Base-by-base conservation (phyloP, 306 rosid species). In the Cucurbita pepo region DNA sequence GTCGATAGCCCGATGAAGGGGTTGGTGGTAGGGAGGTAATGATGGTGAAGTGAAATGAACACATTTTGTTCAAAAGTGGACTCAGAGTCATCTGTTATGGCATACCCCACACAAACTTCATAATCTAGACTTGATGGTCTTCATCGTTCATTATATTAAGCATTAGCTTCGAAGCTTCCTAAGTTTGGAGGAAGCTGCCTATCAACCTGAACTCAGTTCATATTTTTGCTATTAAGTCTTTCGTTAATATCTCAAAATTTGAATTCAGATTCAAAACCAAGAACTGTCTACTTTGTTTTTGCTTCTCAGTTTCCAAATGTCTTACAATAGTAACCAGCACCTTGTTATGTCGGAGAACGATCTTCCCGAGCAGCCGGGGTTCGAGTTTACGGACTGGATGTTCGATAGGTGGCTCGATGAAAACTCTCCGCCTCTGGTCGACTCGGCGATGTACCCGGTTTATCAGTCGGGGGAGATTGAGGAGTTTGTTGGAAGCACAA, bases 151-250 rank as follows among this genome's bases (percentile, higher is more conserved):
- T 38, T 75, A 73, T 71, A 56, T 64, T 65, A 43, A 58, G 82
- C 71, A 73, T 79, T 71, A 77, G 41, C 81, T 0, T 78, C 60
- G 93, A 90, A 93, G 78, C 79, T 93, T 90, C 98, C 90, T 79
- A 5, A 43, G 38, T 72, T 85, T 73, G n/a, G 45, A 82, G 87
- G 97, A 87, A 89, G 73, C 83, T 79, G 30, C 90, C 86, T 79
- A 44, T 12, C 64, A 51, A 25, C 19, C 74, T 61, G 16, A 45
- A 34, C 74, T 70, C 74, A 70, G 48, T 71, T 55, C 54, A 43
- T 71, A 18, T 61, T 61, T 37, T 37, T 58, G 18, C 25, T 84
- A 81, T 30, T 30, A 30, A 30, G 45, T 65, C 12, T 55, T 63
- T 10, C 10, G 61, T 73, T 66, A 41, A 73, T 19, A 36, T 75